Conservation (phyloP, 1,139 yeast genomes). For the Meyerozyma carpophila region DNA sequence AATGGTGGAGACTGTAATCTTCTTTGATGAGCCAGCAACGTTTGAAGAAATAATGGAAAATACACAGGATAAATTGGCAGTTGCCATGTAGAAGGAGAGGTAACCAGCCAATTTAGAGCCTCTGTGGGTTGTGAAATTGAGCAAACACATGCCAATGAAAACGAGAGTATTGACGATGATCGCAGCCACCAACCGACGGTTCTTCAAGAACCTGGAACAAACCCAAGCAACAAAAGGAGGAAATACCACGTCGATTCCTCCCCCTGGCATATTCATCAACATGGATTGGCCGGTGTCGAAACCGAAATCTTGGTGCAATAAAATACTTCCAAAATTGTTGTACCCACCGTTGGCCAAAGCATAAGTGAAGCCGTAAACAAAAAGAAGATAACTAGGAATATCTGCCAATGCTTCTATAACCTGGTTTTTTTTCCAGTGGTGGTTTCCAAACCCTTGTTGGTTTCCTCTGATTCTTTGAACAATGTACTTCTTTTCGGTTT, state of each 20-base stretch:
- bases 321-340: constrained; percentile 16
- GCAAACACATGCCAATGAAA: constrained; percentile 15
- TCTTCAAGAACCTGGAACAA: constrained; percentile 10
- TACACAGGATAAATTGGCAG: constrained; percentile 17
- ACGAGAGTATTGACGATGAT: constrained; percentile 6
- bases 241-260: constrained; percentile 16
- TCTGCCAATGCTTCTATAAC: constrained; percentile 7
- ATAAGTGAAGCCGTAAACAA: constrained; percentile 4
- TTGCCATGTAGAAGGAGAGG: neutral
- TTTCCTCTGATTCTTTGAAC: constrained; percentile 5
- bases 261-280: constrained; percentile 22
- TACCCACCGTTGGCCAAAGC: constrained; percentile 7
- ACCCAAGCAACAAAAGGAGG: constrained; percentile 14
- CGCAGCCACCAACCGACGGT: constrained; percentile 27
- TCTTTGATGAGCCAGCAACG: constrained; percentile 38
- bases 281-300: constrained; percentile 17
- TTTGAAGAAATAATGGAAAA: constrained; percentile 25
- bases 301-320: constrained; percentile 9
- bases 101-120: constrained; percentile 15
- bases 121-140: constrained; percentile 34
- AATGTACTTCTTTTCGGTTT: constrained; percentile 12
- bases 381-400: constrained; percentile 5
- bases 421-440: constrained; percentile 6
- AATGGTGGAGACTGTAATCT: constrained; percentile 20
- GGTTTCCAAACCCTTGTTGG: constrained; percentile 6